These are phyloP conservation scores for Alternaria atra DNA, from an alignment of 2,329 filamentous ascomycete genomes.

Conservation along the genomic window DNA sequence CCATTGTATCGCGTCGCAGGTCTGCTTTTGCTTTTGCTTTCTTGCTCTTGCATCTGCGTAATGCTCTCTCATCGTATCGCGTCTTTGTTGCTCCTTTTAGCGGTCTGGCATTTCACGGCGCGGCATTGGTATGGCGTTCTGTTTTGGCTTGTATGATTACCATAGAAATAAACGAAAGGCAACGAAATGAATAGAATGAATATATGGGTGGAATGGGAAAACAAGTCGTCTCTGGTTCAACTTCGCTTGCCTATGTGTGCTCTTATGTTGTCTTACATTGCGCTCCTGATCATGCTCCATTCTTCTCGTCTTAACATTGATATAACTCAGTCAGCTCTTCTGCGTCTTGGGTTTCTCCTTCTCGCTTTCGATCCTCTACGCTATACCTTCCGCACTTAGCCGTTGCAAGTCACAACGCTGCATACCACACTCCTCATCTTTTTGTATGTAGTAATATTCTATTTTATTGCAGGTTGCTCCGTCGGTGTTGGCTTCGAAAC, in stretches of 20 bases:
- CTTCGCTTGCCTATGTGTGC: not conserved
- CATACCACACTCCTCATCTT: not conserved
- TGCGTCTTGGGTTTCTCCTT: no score
- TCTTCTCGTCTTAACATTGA: no score
- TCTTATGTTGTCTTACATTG: not conserved
- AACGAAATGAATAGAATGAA: not conserved
- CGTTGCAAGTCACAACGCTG: not conserved
- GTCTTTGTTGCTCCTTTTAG: conserved; percentile 1
- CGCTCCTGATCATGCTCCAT: not conserved
- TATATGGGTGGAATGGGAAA: not conserved
- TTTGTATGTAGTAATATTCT: not conserved
- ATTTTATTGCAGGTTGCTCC: not conserved
- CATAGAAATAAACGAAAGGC: conserved; percentile 6
- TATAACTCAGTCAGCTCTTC: not conserved
- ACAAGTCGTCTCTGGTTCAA: not conserved
- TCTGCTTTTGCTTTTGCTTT: conserved; percentile 2
- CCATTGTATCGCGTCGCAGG: not conserved
- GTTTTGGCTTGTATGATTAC: conserved; percentile 5
- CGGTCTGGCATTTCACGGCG: conserved; percentile 5
- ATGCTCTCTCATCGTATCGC: not conserved
- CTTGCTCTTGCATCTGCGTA: conserved; percentile 4
- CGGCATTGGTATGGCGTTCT: conserved; percentile 14
- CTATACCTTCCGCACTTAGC: not conserved
- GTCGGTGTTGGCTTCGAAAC: no score
- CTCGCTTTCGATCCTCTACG: not conserved